Conservation (phyloP, 1,139 yeast species). For the Blastobotrys persicus region DNA sequence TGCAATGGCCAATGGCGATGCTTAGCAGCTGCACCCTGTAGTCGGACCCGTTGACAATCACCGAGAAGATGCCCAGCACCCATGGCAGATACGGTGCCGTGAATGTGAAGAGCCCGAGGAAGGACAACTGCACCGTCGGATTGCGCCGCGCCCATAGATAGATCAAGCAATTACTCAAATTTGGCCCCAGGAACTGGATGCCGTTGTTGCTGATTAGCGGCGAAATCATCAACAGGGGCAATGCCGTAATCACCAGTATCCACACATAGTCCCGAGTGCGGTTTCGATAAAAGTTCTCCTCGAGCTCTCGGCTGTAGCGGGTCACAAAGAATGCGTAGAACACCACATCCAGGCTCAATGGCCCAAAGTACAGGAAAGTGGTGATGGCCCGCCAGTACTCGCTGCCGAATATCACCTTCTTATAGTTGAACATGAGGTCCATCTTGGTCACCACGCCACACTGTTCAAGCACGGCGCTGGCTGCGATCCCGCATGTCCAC, state of each 20-base stretch:
- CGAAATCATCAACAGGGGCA: slow-evolving; percentile 35
- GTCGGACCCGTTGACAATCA: slow-evolving; percentile 22
- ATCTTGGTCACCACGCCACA: slow-evolving; percentile 32
- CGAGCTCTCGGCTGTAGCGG: slow-evolving; percentile 44
- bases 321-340: slow-evolving; percentile 41
- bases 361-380: slow-evolving; percentile 45
- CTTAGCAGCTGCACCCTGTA: slow-evolving; percentile 39
- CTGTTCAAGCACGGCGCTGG: slow-evolving; percentile 35
- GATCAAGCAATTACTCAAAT: slow-evolving; percentile 40
- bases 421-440: slow-evolving; percentile 25
- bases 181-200: slow-evolving; percentile 39
- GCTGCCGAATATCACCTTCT: slow-evolving; percentile 26
- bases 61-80: slow-evolving; percentile 34
- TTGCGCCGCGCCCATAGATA: slow-evolving; percentile 49
- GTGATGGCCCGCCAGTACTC: slow-evolving; percentile 47
- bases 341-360: slow-evolving; percentile 39
- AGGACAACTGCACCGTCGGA: slow-evolving; percentile 40
- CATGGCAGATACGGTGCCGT: slow-evolving; percentile 47
- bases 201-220: slow-evolving; percentile 27
- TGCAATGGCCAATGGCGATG: slow-evolving; percentile 45
- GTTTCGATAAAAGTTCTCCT: slow-evolving; percentile 37
- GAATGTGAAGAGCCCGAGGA: slow-evolving; percentile 42
- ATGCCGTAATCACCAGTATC: slow-evolving; percentile 36
- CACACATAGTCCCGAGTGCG: slow-evolving; percentile 43
- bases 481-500: slow-evolving; percentile 35